Base-by-base conservation (phyloP, 768 basidiomycete genomes). In the Podaxis sp. region DNA sequence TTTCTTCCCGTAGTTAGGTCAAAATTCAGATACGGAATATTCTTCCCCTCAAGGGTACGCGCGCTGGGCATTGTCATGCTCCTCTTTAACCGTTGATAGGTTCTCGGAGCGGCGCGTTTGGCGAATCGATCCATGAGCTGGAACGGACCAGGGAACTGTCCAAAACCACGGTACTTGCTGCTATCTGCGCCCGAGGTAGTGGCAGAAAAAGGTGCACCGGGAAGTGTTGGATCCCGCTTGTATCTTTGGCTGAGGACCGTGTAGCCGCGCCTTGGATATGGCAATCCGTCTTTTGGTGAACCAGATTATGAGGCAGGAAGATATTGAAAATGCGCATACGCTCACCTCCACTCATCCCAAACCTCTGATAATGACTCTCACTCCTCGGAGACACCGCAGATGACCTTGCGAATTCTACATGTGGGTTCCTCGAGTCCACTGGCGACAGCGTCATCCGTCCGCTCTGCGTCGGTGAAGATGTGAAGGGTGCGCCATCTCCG, bases 1-100 rank as follows among this genome's bases (percentile, higher is more conserved):
- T 90, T 91, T 19, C 87, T 74, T 3, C 85, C 84, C 4, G 87
- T 81, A 11, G 80, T 72, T 2, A 89, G 70, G 3, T 72, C 74
- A 46, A 37, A 63, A 33, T 71, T 72, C 54, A 82, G 66, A 80
- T 80, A 80, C 9, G 76, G 72, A 6, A 67, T 66, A 3, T 70
- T 60, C 13, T 63, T 68, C 17, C 69, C 73, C n/a, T 76, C 73
- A 1, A 82, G 59, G 0, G 84, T 84, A 29, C 72, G 77, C 17
- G 80, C 77, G 5, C 77, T 73, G 0, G 80, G 80, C 59, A 89
- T 71, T 0, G 87, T 88, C 62, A 87, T 64, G 11, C 79, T 83
- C 11, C 82, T 74, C 43, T 80, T 74, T 2, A 90, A 59, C 27
- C 70, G 77, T 15, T 72, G 79, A 55, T 81, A 78, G 1, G 81